Conservation (phyloP, 345 rosid species). For the Psidium friedrichsthalianum region DNA sequence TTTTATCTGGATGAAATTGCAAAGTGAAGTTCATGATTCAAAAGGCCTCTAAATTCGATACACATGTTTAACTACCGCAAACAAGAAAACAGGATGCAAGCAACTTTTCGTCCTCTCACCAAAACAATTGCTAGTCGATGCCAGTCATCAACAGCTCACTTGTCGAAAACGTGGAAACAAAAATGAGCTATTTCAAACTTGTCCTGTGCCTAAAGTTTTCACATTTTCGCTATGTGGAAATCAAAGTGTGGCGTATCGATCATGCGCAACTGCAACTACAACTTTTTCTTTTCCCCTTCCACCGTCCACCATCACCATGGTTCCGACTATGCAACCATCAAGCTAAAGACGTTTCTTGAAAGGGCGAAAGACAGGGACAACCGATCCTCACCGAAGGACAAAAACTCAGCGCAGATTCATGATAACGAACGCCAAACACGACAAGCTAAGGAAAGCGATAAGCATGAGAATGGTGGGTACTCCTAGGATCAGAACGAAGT, state of each 20-base stretch:
- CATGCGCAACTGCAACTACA: not conserved
- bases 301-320: not conserved
- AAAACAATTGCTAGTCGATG: not conserved
- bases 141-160: not conserved
- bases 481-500: not conserved
- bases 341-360: not conserved
- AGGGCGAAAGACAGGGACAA: not conserved
- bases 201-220: not conserved
- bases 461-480: not conserved
- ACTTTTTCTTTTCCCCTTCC: not conserved
- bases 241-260: not conserved
- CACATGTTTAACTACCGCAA: not conserved
- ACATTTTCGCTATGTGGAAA: not conserved
- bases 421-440: not conserved
- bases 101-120: not conserved
- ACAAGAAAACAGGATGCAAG: not conserved
- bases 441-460: not conserved
- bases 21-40: not conserved
- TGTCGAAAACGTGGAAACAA: not conserved
- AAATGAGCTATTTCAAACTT: not conserved
- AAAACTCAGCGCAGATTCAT: not conserved
- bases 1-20: conserved; percentile 8
- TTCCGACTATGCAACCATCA: not conserved
- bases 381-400: not conserved
- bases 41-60: not conserved